Evolutionary conservation across 495 filamentous ascomycete genomes (phyloP).

Genomic region (Penicillium simplicissimum): DNA sequence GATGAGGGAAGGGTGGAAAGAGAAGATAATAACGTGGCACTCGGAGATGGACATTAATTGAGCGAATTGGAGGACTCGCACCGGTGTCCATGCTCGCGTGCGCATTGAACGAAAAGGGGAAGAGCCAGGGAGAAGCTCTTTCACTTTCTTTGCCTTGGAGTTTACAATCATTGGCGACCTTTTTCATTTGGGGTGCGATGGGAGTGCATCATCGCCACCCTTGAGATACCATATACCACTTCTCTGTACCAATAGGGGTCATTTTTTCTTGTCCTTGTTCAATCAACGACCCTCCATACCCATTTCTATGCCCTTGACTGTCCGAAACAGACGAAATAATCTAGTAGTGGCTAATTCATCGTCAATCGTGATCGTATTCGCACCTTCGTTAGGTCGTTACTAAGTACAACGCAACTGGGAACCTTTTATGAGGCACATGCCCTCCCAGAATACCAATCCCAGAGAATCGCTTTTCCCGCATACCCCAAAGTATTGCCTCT

Average conservation of each 20-base stretch:
- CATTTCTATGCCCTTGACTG: not conserved
- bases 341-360: not conserved
- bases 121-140: not conserved
- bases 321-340: not conserved
- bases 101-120: constrained; percentile 6
- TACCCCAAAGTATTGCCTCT: not conserved
- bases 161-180: constrained; percentile 9
- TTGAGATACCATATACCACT: constrained; percentile 35
- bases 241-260: constrained; percentile 31
- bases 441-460: not conserved
- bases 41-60: not conserved
- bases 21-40: not conserved
- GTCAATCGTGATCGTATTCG: constrained; percentile 2
- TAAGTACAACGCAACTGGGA: not conserved
- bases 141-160: constrained; percentile 20
- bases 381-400: constrained; percentile 11
- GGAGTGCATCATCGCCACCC: constrained; percentile 22
- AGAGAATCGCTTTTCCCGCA: constrained; percentile 2
- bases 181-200: constrained; percentile 29
- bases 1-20: not conserved
- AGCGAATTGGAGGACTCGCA: not conserved
- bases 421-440: not conserved
- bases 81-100: constrained; percentile 2
- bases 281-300: constrained; percentile 23
- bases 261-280: constrained; percentile 14